Evolutionary conservation across 192 early-diverging fungal species (phyloP), one percentile per base, ranked within the genome.

Genomic region (Coemansia brasiliensis): DNA sequence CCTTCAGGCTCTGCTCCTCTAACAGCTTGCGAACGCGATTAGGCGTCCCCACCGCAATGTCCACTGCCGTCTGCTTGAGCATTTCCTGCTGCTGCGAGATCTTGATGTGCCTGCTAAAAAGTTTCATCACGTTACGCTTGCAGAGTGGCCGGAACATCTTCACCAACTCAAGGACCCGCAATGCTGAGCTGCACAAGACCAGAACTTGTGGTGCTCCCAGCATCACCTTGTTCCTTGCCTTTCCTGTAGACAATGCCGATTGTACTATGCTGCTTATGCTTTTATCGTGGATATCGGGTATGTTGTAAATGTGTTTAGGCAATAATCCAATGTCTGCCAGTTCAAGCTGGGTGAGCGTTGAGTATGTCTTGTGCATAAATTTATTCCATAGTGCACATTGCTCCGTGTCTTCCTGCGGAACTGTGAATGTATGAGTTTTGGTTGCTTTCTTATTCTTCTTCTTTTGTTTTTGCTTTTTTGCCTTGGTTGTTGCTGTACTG

Each of bases 61-160:
- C 78, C 10, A 71, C 39, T 0, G 67, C 56, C 0, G 54, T 24
- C 4, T 52, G 52, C 5, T 43, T 48, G 1, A 80, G 65, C 17
- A 44, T 5, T 54, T 61, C 52, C 44, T 65, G 52, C 26, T 80
- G 78, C 5, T 56, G 58, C 0, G 17, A 49, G 10, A 80, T 61
- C 52, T 80, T 80, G 26, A 80, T 60, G 39, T 80, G 78, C 13
- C 62, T 39, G 39, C 71, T 74, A 48, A 80, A 80, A 10, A 80
- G 61, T 52, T 80, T 80, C 22, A 63, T n/a, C 39, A 71, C 68
- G 0, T 49, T 37, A 3, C 67, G 54, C 40, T 65, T 58, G 6
- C 61, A 53, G 18, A 80, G 22, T 0, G 59, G 61, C 0, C 78
- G 67, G 22, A 70, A 20, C 17, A 46, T 46, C 24, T 59, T 63